A percentile compares a stretch with the other conserved stretches of the same genome.
Evolutionary conservation across 2,329 filamentous ascomycete genomes (phyloP).

Genomic region (Chaetomium olivaceum): DNA sequence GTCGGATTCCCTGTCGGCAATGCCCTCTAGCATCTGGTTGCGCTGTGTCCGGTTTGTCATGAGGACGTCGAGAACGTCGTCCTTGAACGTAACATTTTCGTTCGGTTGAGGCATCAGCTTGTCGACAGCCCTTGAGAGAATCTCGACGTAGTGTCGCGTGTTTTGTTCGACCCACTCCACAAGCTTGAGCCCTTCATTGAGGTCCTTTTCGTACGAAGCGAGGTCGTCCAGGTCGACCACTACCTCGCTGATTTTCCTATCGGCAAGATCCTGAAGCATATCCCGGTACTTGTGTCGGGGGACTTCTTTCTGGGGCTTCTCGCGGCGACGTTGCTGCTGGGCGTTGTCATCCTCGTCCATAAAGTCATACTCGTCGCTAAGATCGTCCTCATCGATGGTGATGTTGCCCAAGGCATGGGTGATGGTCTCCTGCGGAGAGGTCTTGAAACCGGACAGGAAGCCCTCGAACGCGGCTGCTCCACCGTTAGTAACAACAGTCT

Average conservation of each 20-base stretch:
- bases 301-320: constrained; percentile 51
- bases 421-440: constrained; percentile 67
- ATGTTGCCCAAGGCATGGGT: constrained; percentile 81
- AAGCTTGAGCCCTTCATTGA: constrained; percentile 69
- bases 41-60: constrained; percentile 87
- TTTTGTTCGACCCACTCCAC: constrained; percentile 86
- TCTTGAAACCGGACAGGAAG: constrained; percentile 88
- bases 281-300: constrained; percentile 86
- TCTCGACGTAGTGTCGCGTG: constrained; percentile 92
- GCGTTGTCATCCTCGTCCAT: constrained; percentile 78
- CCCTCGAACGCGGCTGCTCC: constrained; percentile 74
- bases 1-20: constrained; percentile 66
- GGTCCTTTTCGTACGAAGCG: constrained; percentile 72
- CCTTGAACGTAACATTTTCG: constrained; percentile 85
- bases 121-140: constrained; percentile 86
- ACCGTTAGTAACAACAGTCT: constrained; percentile 10
- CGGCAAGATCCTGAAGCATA: constrained; percentile 81
- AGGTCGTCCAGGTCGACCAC: constrained; percentile 89
- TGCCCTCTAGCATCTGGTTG: constrained; percentile 73
- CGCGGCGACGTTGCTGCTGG: constrained; percentile 50
- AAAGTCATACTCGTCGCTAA: constrained; percentile 89
- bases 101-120: constrained; percentile 78
- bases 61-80: constrained; percentile 94
- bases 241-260: constrained; percentile 75
- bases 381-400: constrained; percentile 81